Base-by-base conservation (phyloP, 768 basidiomycete genomes). In the Termitomyces sp. region DNA sequence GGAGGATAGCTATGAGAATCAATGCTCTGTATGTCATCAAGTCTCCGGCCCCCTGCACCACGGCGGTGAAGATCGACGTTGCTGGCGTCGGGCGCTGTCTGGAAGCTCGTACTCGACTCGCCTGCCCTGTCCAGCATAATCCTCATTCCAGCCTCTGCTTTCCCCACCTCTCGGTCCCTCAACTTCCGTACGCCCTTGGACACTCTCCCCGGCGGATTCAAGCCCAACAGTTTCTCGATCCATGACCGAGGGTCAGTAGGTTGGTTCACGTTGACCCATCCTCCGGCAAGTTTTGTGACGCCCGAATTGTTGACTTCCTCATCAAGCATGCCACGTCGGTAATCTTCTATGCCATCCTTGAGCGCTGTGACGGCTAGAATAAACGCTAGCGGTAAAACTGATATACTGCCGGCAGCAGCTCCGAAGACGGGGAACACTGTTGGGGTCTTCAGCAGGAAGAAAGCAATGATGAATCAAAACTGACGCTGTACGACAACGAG, bases 291-390 rank as follows among this genome's bases (percentile, higher is more conserved):
- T 62, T 92, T 92, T 1, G 95, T 98, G 12, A 90, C 87, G 3
- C 95, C 92, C 0, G 91, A 94, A 53, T 86, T 97, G 75, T 99
- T 99, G 62, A 98, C 95, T 66, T 94, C 86, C 59, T 97, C 90
- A 69, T 99, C 96, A 40, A 95, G 79, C 9, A 72, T 64, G 10
- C 89, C 89, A 50, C 96, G 86, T n/a, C 95, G 86, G 68, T 92
- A 95, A 72, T 99, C 96, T 73, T 98, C 96, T 34, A 98, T 77
- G 7, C 89, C 96, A 68, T 99, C 96, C 72, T 98, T 99, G 77
- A 97, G 82, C 3, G 89, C 95, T 16, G 96, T 98, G 49, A 96
- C 89, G 29, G 76, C 69, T 40, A 99, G 70, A 62, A 98, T 96
- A 72, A 95, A 92, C 38, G 90, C 75, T 7, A 98, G 79, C 0